A percentile compares a stretch with the other conserved stretches of the same genome.
phyloP scores from a whole-genome alignment of 2,329 filamentous ascomycete genomes.

The Phialemonium atrogriseum region DNA sequence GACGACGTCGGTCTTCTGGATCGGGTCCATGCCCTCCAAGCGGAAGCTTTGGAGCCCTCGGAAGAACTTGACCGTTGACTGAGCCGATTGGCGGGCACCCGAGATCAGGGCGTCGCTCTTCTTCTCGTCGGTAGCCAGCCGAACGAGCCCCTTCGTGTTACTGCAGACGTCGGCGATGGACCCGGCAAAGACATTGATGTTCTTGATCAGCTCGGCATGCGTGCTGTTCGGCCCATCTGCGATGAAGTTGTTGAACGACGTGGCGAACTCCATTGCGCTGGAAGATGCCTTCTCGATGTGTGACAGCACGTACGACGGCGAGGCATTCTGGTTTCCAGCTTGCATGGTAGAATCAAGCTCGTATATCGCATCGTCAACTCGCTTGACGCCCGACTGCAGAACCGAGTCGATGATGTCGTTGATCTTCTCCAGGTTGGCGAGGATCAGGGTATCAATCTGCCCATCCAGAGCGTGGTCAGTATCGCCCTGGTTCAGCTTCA shows the following conservation, averaged over 20 bases:
- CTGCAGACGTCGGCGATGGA: conserved; percentile 88
- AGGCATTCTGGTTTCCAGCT: conserved; percentile 96
- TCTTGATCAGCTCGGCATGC: conserved; percentile 86
- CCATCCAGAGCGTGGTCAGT: conserved; percentile 77
- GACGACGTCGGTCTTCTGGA: conserved; percentile 93
- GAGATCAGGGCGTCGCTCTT: conserved; percentile 81
- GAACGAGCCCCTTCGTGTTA: conserved; percentile 91
- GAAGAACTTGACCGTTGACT: conserved; percentile 90
- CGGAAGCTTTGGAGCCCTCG: conserved; percentile 88
- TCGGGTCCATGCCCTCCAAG: conserved; percentile 78
- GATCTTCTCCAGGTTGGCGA: conserved; percentile 84
- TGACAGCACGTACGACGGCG: conserved; percentile 86
- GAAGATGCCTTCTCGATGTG: conserved; percentile 96
- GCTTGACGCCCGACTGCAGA: conserved; percentile 81
- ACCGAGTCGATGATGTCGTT: conserved; percentile 98
- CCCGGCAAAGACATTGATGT: conserved; percentile 81
- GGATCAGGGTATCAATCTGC: conserved; percentile 82
- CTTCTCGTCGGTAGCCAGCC: conserved; percentile 91
- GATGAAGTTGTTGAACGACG: conserved; percentile 97
- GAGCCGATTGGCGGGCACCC: conserved; percentile 74
- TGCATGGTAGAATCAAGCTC: conserved; percentile 98
- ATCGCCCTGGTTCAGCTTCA: conserved; percentile 66
- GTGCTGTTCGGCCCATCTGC: conserved; percentile 89
- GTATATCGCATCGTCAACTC: conserved; percentile 93
- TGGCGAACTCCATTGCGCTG: conserved; percentile 94